These are phyloP conservation scores for Pyrenophora tritici-repentis DNA, from an alignment of 2,329 filamentous ascomycete genomes.

Conservation along the genomic window DNA sequence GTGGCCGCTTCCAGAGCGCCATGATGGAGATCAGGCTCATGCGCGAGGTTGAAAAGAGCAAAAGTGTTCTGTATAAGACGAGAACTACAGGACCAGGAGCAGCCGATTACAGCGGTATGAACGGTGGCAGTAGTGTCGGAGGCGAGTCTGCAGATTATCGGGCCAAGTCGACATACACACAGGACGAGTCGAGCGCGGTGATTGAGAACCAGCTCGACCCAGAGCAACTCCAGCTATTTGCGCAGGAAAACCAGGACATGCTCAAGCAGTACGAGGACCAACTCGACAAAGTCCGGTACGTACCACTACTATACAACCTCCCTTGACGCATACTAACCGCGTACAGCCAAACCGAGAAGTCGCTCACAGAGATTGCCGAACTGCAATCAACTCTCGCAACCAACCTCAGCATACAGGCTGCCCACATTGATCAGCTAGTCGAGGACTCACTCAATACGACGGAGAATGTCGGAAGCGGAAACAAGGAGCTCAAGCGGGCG, in stretches of 20 bases:
- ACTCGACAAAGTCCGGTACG: slow-evolving; percentile 91
- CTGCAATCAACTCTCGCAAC: slow-evolving; percentile 86
- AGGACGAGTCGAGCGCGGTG: slow-evolving; percentile 34
- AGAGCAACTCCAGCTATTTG: slow-evolving; percentile 92
- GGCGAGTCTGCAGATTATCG: slow-evolving; percentile 29
- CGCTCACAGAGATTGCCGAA: slow-evolving; percentile 88
- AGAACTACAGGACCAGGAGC: slow-evolving; percentile 44
- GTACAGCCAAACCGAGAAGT: slow-evolving; percentile 80
- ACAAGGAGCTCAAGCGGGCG: slow-evolving; percentile 87
- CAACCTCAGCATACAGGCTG: slow-evolving; percentile 83
- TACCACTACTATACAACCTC: slow-evolving; percentile 20
- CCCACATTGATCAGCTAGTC: slow-evolving; percentile 87
- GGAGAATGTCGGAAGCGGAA: slow-evolving; percentile 86
- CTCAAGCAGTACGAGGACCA: slow-evolving; percentile 91
- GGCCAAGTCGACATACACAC: slow-evolving; percentile 25
- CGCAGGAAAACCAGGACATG: slow-evolving; percentile 90
- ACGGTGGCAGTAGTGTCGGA: slow-evolving; percentile 12
- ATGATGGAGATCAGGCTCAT: slow-evolving; percentile 93
- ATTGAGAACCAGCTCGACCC: slow-evolving; percentile 69
- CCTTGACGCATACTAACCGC: slow-evolving; percentile 19
- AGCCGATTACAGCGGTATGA: slow-evolving; percentile 27
- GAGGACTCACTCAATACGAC: slow-evolving; percentile 79
- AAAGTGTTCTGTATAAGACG: slow-evolving; percentile 78
- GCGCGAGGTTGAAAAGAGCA: slow-evolving; percentile 85
- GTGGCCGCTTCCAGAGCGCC: slow-evolving; percentile 75